Evolutionary conservation across 495 filamentous ascomycete genomes (phyloP).

Genomic region (Melanomma pulvis-pyrius): DNA sequence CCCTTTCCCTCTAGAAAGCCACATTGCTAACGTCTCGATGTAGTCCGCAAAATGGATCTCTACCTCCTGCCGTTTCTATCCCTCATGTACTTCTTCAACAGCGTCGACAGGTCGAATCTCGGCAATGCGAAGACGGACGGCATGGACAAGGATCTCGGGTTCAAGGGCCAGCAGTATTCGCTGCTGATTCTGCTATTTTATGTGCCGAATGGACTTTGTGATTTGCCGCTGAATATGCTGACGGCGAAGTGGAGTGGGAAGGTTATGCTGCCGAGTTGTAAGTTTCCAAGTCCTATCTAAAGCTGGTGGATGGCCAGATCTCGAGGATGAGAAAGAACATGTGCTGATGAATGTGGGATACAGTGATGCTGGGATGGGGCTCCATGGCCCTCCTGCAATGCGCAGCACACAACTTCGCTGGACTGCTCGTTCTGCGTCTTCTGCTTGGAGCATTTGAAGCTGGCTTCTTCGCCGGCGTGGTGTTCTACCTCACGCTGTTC

Average conservation of each 20-base stretch:
- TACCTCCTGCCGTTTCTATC: slow-evolving; percentile 45
- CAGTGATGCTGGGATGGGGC: slow-evolving; percentile 25
- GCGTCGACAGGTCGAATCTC: slow-evolving; percentile 51
- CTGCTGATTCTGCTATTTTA: slow-evolving; percentile 12
- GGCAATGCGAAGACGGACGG: slow-evolving; percentile 50
- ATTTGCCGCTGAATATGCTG: slow-evolving; percentile 30
- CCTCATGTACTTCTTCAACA: slow-evolving; percentile 50
- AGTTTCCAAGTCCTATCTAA: neutral
- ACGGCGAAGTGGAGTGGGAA: slow-evolving; percentile 31
- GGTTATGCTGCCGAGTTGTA: slow-evolving; percentile 35
- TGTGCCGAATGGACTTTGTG: slow-evolving; percentile 1
- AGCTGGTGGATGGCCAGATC: neutral
- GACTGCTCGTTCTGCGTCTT: slow-evolving; percentile 5
- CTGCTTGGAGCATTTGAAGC: slow-evolving; percentile 27
- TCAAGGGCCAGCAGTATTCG: slow-evolving; percentile 41
- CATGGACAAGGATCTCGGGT: slow-evolving; percentile 40
- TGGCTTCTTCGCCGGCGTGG: slow-evolving; percentile 39
- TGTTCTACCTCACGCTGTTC: slow-evolving; percentile 48
- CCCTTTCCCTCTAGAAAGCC: neutral
- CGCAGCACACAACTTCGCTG: slow-evolving; percentile 17
- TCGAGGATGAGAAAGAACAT: neutral
- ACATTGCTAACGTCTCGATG: neutral
- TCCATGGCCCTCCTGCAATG: slow-evolving; percentile 16
- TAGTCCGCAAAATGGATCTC: slow-evolving; percentile 46
- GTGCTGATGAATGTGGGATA: neutral